Evolutionary conservation across 495 filamentous ascomycete species (phyloP).

Genomic region (Penicillium argentinense): DNA sequence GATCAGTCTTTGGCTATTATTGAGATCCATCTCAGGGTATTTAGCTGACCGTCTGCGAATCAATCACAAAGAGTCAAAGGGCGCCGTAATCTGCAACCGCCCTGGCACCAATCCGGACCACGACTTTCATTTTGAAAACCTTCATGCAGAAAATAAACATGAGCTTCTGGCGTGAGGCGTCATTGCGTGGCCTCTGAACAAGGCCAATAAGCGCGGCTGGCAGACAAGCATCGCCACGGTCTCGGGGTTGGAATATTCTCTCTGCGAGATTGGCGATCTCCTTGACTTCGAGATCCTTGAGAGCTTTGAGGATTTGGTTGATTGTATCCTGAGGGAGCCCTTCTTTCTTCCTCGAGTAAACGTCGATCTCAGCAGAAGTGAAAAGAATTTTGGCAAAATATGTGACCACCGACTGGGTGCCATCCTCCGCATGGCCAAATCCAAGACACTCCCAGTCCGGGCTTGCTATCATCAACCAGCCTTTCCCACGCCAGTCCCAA

Average conservation of each 20-base stretch:
- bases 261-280: constrained; percentile 19
- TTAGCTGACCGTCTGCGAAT: no score
- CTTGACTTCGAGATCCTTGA: constrained; percentile 34
- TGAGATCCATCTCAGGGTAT: no score
- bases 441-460: constrained; percentile 76
- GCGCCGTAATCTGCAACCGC: no score
- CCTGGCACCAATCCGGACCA: no score
- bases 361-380: constrained; percentile 72
- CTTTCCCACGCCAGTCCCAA: constrained; percentile 74
- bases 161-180: no score
- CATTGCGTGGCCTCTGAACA: no score
- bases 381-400: constrained; percentile 75
- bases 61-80: no score
- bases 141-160: no score
- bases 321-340: constrained; percentile 50
- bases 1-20: no score
- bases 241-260: constrained; percentile 20
- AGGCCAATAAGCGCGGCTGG: no score
- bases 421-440: constrained; percentile 54
- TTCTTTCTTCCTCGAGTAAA: constrained; percentile 59
- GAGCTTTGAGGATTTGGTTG: constrained; percentile 40
- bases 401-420: constrained; percentile 64
- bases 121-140: no score
- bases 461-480: constrained; percentile 60
- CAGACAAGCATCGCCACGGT: no score